These are phyloP conservation scores for Batkoa obscura DNA, from an alignment of 371 early-diverging fungal species.

Conservation along the genomic window DNA sequence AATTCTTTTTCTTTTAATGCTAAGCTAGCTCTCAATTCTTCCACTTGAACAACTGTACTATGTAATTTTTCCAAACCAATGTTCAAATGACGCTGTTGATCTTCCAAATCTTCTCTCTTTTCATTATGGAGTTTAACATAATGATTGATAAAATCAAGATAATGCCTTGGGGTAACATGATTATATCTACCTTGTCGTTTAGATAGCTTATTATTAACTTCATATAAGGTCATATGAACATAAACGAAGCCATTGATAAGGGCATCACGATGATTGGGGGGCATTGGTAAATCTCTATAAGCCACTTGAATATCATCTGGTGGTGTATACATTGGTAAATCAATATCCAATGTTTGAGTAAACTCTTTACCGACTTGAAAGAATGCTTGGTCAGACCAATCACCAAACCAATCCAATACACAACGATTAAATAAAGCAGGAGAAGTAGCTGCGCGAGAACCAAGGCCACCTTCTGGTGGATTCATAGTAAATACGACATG, in stretches of 20 bases:
- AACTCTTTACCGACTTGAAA: slow-evolving; percentile 95
- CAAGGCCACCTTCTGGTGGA: slow-evolving; percentile 88
- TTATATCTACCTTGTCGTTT: slow-evolving; percentile 62
- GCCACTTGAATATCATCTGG: slow-evolving; percentile 60
- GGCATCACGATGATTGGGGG: slow-evolving; percentile 63
- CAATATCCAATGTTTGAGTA: slow-evolving; percentile 76
- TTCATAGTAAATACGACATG: slow-evolving; percentile 99
- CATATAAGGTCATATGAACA: slow-evolving; percentile 79
- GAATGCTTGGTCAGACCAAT: slow-evolving; percentile 95
- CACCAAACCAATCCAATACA: slow-evolving; percentile 98
- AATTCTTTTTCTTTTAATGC: slow-evolving; percentile 76
- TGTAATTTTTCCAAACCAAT: slow-evolving; percentile 91
- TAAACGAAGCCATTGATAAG: slow-evolving; percentile 79
- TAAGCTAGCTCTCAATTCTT: slow-evolving; percentile 76
- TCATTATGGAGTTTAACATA: slow-evolving; percentile 78
- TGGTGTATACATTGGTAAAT: slow-evolving; percentile 41
- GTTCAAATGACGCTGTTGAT: slow-evolving; percentile 94
- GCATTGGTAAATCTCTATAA: slow-evolving; percentile 51
- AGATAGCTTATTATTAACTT: slow-evolving; percentile 63
- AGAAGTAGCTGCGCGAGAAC: slow-evolving; percentile 85
- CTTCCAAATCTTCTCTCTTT: slow-evolving; percentile 89
- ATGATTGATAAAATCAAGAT: slow-evolving; percentile 89
- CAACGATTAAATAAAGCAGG: slow-evolving; percentile 99
- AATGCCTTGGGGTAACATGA: slow-evolving; percentile 92
- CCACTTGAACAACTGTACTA: slow-evolving; percentile 91